These are phyloP conservation scores for Microcyclospora pomicola DNA, from an alignment of 2,329 filamentous ascomycete species.

Conservation along the genomic window DNA sequence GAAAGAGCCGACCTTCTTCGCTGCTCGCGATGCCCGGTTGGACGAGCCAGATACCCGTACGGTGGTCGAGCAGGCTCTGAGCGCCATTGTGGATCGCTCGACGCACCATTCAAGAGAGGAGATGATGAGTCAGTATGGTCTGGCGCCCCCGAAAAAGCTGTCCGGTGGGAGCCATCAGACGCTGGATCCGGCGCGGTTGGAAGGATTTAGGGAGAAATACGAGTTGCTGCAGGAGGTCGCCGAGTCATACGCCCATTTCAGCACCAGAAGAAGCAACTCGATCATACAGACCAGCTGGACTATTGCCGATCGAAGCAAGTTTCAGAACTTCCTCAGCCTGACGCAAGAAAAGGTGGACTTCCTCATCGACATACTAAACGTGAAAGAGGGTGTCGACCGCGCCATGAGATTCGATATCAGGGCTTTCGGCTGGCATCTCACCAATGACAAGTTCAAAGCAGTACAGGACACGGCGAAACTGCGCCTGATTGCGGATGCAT, in stretches of 20 bases:
- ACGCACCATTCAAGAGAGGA: slow-evolving; percentile 26
- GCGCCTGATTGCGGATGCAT: slow-evolving; percentile 30
- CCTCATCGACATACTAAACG: slow-evolving; percentile 30
- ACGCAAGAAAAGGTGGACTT: slow-evolving; percentile 31
- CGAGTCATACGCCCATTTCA: slow-evolving; percentile 20
- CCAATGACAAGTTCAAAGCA: slow-evolving; percentile 17
- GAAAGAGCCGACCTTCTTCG: slow-evolving; percentile 32
- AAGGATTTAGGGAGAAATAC: slow-evolving; percentile 33
- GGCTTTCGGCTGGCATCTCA: slow-evolving; percentile 35
- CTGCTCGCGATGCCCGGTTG: slow-evolving; percentile 27
- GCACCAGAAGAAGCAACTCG: slow-evolving; percentile 17
- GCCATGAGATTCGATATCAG: slow-evolving; percentile 32
- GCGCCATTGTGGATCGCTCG: slow-evolving; percentile 33
- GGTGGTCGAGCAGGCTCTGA: slow-evolving; percentile 27
- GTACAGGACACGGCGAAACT: slow-evolving; percentile 29
- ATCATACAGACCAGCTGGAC: slow-evolving; percentile 25
- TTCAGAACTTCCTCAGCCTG: slow-evolving; percentile 27
- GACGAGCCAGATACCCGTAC: slow-evolving; percentile 27
- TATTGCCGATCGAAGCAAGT: slow-evolving; percentile 28
- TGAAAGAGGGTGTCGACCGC: slow-evolving; percentile 31
- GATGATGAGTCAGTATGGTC: slow-evolving; percentile 32
- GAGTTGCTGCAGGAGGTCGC: slow-evolving; percentile 28
- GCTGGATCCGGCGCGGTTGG: slow-evolving; percentile 31
- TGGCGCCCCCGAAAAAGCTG: slow-evolving; percentile 31
- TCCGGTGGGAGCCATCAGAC: slow-evolving; percentile 25